phyloP scores from a whole-genome alignment of 495 filamentous ascomycete genomes.

The Collariella sp. region DNA sequence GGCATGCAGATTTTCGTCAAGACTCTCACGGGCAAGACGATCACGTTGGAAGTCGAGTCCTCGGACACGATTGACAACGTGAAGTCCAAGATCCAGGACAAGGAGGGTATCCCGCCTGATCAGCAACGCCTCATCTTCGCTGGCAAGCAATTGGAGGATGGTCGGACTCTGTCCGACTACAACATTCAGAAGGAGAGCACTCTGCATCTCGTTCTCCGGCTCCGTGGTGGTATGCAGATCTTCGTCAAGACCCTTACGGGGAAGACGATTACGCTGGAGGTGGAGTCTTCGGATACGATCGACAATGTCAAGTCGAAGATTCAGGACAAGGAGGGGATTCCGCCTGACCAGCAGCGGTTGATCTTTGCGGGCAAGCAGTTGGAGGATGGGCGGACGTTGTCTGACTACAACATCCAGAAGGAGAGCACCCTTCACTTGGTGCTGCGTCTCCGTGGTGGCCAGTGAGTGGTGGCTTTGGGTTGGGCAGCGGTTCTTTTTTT shows the following conservation, averaged over 20 bases:
- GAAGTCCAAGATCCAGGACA: slow-evolving; percentile 93
- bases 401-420: slow-evolving; percentile 93
- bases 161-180: slow-evolving; percentile 91
- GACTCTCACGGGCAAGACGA: slow-evolving; percentile 83
- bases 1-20: slow-evolving; percentile 95
- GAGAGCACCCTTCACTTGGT: slow-evolving; percentile 84
- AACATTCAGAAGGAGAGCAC: slow-evolving; percentile 99
- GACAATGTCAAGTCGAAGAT: slow-evolving; percentile 93
- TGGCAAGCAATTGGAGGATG: slow-evolving; percentile 71
- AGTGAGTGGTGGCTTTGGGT: slow-evolving; percentile 37
- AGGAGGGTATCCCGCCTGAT: slow-evolving; percentile 98
- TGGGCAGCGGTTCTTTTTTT: slow-evolving; percentile 7
- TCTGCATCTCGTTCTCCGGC: slow-evolving; percentile 91
- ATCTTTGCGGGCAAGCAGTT: slow-evolving; percentile 91
- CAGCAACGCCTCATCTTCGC: slow-evolving; percentile 99
- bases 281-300: slow-evolving; percentile 83
- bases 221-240: slow-evolving; percentile 96
- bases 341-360: slow-evolving; percentile 79
- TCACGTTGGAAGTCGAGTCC: slow-evolving; percentile 83
- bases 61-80: slow-evolving; percentile 94
- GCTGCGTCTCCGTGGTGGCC: slow-evolving; percentile 77
- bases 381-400: slow-evolving; percentile 75
- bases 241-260: slow-evolving; percentile 91
- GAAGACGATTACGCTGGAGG: slow-evolving; percentile 87
- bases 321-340: slow-evolving; percentile 87